phyloP scores from a whole-genome alignment of 1,139 yeast genomes.

The Saccharomycopsis hybrid region DNA sequence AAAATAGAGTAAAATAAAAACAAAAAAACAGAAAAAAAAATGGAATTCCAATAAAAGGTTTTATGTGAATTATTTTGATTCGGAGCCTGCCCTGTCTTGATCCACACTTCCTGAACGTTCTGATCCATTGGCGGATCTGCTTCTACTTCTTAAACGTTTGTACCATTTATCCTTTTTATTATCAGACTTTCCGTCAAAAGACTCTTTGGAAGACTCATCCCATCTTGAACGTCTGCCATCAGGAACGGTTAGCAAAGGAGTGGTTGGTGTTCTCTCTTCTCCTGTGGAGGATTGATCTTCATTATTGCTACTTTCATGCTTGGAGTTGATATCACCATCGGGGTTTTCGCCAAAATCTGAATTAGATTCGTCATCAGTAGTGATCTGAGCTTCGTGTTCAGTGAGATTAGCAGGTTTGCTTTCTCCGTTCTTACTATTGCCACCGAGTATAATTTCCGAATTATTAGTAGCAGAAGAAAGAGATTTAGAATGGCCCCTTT shows the following conservation, averaged over 20 bases:
- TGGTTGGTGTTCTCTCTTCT: not conserved
- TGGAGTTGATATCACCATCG: not conserved
- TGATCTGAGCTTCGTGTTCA: constrained; percentile 2
- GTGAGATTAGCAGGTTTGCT: not conserved
- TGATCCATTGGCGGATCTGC: not conserved
- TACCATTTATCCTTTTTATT: constrained; percentile 8
- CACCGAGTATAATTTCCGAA: constrained; percentile 4
- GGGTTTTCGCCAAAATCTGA: constrained; percentile 1
- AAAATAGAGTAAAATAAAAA: no score
- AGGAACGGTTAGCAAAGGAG: constrained; percentile 3
- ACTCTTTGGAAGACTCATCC: not conserved
- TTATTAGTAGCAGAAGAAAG: constrained; percentile 6
- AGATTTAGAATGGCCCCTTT: constrained; percentile 11
- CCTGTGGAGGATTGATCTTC: not conserved
- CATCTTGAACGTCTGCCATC: not conserved
- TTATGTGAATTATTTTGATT: no score
- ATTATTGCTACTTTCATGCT: not conserved
- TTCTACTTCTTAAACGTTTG: constrained; percentile 6
- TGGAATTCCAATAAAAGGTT: no score
- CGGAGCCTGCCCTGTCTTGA: no score
- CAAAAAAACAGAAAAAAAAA: no score
- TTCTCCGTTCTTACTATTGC: not conserved
- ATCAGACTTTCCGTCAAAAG: not conserved
- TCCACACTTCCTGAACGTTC: no score
- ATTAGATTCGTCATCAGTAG: constrained; percentile 12